phyloP scores from a whole-genome alignment of 148 eudicot genomes.

The Hydrangea macrophylla region DNA sequence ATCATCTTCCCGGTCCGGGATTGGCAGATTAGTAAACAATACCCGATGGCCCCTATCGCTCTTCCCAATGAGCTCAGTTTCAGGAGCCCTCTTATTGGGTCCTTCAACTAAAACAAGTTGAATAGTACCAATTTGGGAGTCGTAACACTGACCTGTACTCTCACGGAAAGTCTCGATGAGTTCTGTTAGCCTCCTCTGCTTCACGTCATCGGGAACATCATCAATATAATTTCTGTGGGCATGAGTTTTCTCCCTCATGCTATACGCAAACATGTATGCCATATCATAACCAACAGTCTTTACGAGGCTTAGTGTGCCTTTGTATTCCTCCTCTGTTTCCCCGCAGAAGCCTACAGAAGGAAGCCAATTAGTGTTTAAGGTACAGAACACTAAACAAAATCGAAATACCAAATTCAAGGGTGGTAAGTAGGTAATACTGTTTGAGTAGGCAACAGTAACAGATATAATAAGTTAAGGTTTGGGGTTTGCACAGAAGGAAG shows the following conservation, averaged over 20 bases:
- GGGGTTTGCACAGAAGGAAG: no score
- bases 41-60: conserved; percentile 93
- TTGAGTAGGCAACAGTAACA: no score
- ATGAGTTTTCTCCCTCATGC: conserved; percentile 99
- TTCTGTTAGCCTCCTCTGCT: conserved; percentile 86
- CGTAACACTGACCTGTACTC: conserved; percentile 81
- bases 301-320: conserved; percentile 72
- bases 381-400: not conserved
- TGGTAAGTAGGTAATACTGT: no score
- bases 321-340: conserved; percentile 83
- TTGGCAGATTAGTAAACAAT: conserved; percentile 38
- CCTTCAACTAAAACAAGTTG: conserved; percentile 96
- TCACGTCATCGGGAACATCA: conserved; percentile 76
- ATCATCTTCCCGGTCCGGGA: conserved; percentile 42
- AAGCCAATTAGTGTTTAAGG: not conserved
- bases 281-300: conserved; percentile 84
- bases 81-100: conserved; percentile 90
- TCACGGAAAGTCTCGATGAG: conserved; percentile 82
- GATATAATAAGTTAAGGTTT: no score
- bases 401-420: no score
- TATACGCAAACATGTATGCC: conserved; percentile 99
- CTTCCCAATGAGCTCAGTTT: conserved; percentile 88
- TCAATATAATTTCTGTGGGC: conserved; percentile 87
- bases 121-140: conserved; percentile 69
- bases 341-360: conserved; percentile 78